Base-by-base conservation (phyloP, 352 stramenopile genomes). In the Thalassiosira mediterranea region DNA sequence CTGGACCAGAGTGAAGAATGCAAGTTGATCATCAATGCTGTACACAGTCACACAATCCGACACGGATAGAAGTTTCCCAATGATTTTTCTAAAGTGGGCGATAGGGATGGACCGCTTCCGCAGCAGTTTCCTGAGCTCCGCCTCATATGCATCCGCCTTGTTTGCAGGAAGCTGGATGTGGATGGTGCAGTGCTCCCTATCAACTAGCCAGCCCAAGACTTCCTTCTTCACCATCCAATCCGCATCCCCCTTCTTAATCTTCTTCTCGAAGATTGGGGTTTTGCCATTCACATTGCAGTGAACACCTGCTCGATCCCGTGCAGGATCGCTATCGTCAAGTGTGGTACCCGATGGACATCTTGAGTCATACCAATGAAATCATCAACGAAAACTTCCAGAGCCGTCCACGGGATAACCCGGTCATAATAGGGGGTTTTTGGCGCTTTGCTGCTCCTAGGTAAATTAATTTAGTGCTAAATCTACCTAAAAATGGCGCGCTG, bases 311-410 rank as follows among this genome's bases (percentile, higher is more conserved):
- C 34, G 26, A 63, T 49, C 2, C 54, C 54, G 25, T 63, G 54
- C 10, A 63, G 54, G 32, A 63, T 63, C 1, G 32, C 5, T 5
- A 26, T 4, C 3, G 54, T 63, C 19, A 29, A 4, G 13, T 63
- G 29, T 1, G 54, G 31, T 5, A 49, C 5, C 3, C 54, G n/a
- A 1, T 4, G 1, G 3, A 48, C 17, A n/a, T 63, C 54, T n/a
- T 63, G 54, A 32, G 28, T 49, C 54, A 63, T 63, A 13, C 0
- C 26, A 17, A 70, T 59, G 17, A 70, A 60, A 38, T 60, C 46
- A 15, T 70, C 60, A 4, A 70, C 60, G 42, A 58, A 70, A 0
- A 59, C 46, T 23, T 70, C 46, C 1, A 70, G 37, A 4, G 54
- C 54, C 32, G 54, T 32, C 54, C 54, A 63, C 5, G 54, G 47